Evolutionary conservation across 2,329 filamentous ascomycete genomes (phyloP), one percentile per base, ranked within the genome.

Genomic region (Proliferodiscus dingleyae): DNA sequence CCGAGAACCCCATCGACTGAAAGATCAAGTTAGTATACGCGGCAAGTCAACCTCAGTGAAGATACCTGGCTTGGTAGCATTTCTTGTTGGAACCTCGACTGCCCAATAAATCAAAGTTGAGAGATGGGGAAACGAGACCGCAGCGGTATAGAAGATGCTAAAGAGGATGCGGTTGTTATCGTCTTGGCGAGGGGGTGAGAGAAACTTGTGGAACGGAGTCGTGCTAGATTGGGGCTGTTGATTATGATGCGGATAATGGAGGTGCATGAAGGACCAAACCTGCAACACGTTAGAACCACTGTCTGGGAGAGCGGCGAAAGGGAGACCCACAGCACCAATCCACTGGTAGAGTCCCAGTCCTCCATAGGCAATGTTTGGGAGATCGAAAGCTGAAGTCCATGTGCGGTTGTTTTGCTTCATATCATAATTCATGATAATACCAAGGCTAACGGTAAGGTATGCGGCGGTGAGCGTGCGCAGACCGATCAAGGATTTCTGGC

Each of bases 251-350:
- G 57, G 60, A 43, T 62, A 61, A 34, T 62, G 47, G n/a, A 63
- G 52, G 37, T 64, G 61, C 56, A 64, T 61, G 46, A 54, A 56
- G 16, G 61, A 61, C 61, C 61, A 63, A n/a, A 41, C 51, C 62
- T 64, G 45, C 19, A 18, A 28, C 22, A 16, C 3, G 23, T 10
- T 19, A 30, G 2, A 7, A 23, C n/a, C n/a, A n/a, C n/a, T n/a
- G n/a, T n/a, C n/a, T n/a, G 15, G 16, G 8, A 34, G 18, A 24
- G 26, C 16, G 21, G 32, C 37, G n/a, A 5, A 10, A 21, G 15
- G 41, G 15, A 2, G 33, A 56, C 63, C 55, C 50, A 65, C 63
- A 41, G 58, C 55, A 5, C 58, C 55, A 15, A 61, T 56, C 44
- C 45, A 54, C 9, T 58, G 53, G 43, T 64, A 65, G 5, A 63